phyloP scores from a whole-genome alignment of 2,329 filamentous ascomycete species.

The Acephala macrosclerotiorum region DNA sequence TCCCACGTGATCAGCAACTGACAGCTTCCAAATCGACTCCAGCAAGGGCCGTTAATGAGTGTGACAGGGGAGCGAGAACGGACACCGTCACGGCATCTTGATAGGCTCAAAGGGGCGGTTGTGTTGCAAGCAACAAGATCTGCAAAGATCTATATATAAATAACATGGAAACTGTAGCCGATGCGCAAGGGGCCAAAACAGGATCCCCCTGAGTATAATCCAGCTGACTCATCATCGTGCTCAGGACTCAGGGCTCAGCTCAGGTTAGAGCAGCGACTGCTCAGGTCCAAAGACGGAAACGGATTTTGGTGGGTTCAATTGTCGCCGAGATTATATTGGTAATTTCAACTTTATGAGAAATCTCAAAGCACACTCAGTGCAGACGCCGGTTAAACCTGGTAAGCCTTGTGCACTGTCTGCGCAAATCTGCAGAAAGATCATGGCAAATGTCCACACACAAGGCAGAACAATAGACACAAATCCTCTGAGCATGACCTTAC shows the following conservation, averaged over 20 bases:
- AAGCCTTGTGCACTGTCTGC: neutral
- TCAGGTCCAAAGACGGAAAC: neutral
- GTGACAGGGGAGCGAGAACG: constrained; percentile 9
- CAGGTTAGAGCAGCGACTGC: constrained; percentile 19
- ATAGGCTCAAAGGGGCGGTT: constrained; percentile 18
- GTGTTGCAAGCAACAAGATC: constrained; percentile 23
- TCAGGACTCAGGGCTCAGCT: constrained; percentile 23
- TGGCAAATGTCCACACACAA: neutral
- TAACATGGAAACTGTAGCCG: constrained; percentile 23
- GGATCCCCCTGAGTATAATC: constrained; percentile 17
- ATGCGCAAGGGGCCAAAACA: constrained; percentile 16
- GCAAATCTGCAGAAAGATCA: neutral
- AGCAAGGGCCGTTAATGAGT: neutral
- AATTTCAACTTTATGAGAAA: neutral
- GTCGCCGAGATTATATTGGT: no score
- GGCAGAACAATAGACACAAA: neutral
- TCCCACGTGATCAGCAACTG: no score
- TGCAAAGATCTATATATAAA: constrained; percentile 21
- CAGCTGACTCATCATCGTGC: constrained; percentile 17
- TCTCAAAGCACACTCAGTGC: neutral
- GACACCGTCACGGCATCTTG: constrained; percentile 12
- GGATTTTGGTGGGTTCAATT: no score
- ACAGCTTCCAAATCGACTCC: neutral
- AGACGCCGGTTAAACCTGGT: neutral
- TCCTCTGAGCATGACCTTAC: neutral